These are phyloP conservation scores for Trichosporon sp. DNA, from an alignment of 1,284 basidiomycete species.

Conservation along the genomic window DNA sequence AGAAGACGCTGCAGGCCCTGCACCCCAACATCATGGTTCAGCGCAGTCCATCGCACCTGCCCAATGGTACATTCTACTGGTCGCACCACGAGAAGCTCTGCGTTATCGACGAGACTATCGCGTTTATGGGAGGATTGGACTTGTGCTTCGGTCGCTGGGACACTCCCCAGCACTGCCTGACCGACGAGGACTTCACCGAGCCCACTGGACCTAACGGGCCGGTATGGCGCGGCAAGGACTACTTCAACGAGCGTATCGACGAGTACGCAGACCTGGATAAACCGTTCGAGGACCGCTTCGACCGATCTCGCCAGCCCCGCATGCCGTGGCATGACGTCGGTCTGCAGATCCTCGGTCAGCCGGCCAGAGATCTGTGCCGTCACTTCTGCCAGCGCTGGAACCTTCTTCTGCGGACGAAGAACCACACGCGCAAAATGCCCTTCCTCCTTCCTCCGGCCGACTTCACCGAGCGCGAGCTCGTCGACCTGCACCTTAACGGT, in stretches of 20 bases:
- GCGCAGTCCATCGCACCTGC: slow-evolving; percentile 93
- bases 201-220: slow-evolving; percentile 58
- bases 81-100: slow-evolving; percentile 90
- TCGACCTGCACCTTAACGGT: slow-evolving; percentile 77
- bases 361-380: slow-evolving; percentile 86
- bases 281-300: slow-evolving; percentile 91
- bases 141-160: slow-evolving; percentile 96
- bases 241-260: slow-evolving; percentile 79
- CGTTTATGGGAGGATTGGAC: slow-evolving; percentile 67
- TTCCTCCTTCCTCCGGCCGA: slow-evolving; percentile 92
- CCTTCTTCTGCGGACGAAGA: slow-evolving; percentile 85
- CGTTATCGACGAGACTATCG: slow-evolving; percentile 75
- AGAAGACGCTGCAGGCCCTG: slow-evolving; percentile 74
- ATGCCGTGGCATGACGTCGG: slow-evolving; percentile 99
- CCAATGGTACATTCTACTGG: slow-evolving; percentile 98
- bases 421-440: slow-evolving; percentile 85
- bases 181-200: slow-evolving; percentile 65
- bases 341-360: slow-evolving; percentile 92
- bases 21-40: slow-evolving; percentile 96
- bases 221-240: slow-evolving; percentile 70
- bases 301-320: slow-evolving; percentile 76
- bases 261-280: slow-evolving; percentile 87
- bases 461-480: slow-evolving; percentile 75
- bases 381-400: slow-evolving; percentile 98
- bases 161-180: slow-evolving; percentile 84